Evolutionary conservation across 306 rosid genomes (phyloP), one percentile per base, ranked within the genome.

Genomic region (Begonia loranthoides): DNA sequence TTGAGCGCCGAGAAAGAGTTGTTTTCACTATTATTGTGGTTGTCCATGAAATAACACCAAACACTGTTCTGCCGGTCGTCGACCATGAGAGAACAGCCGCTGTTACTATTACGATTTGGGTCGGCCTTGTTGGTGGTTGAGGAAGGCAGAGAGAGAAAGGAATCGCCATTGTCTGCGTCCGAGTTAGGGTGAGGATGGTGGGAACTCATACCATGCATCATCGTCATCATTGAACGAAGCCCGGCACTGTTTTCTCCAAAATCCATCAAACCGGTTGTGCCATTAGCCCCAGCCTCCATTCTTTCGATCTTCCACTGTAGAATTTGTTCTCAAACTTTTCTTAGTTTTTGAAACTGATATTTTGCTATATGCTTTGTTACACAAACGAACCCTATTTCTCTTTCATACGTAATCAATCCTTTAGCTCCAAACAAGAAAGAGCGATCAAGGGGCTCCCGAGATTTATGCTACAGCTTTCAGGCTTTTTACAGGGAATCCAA

Each of bases 21-120:
- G 73, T 4, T 17, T 45, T 22, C 47, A 58, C 33, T 59, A 59
- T 58, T 46, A 69, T 43, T 50, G 65, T 44, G 62, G 57, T 47
- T 55, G 10, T 74, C 95, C 99, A 90, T 80, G 80, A 82, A 72
- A 68, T 72, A 90, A 65, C 63, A 76, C 72, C 78, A 66, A 71
- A 47, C 9, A 19, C 66, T 17, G 53, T 52, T 68, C 49, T 52
- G 17, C 8, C 21, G 38, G 51, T 13, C 44, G 55, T 78, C 59
- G n/a, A 63, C 70, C 52, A 66, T 44, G 58, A 66, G 40, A 60
- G 75, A 62, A 54, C 79, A 60, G 65, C 56, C 15, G 48, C 61
- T 62, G 49, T 40, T 64, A 55, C 13, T 70, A n/a, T 61, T 70
- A 57, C 64, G 56, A 59, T 62, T 74, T 16, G 52, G 57, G 33